Evolutionary conservation across 1,284 basidiomycete genomes (phyloP), one percentile per base, ranked within the genome.

Genomic region (Ganoderma boninense): DNA sequence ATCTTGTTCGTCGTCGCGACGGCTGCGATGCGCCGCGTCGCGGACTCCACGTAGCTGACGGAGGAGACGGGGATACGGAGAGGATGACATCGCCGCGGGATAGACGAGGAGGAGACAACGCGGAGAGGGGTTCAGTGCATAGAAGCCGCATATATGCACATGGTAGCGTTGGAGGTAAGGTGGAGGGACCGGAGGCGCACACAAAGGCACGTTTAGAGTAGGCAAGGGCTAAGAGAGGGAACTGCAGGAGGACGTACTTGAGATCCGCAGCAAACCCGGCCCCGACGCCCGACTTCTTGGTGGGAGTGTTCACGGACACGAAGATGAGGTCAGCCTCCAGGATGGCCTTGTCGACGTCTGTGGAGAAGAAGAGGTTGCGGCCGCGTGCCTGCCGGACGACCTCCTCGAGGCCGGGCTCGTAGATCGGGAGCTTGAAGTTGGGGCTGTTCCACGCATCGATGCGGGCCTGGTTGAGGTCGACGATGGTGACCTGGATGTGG

Each of bases 231-330:
- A 59, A 71, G 49, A 43, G 32, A 54, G 54, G 61, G 64, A 40
- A 68, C 52, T 71, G 49, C 56, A 29, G 57, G 71, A n/a, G 54
- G 71, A 81, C 80, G 73, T 71, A 97, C 96, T 97, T 97, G 79
- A 99, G 90, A 86, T 99, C 97, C 73, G 97, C 97, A 71, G 97
- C 97, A 82, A 94, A 98, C 71, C 97, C 97, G 74, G 97, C 97
- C 77, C 98, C 98, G 69, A 99, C 93, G 84, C 97, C 98, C 61
- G 89, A 90, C 88, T 97, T 98, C 89, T 99, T 99, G 72, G 98
- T 99, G 61, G 98, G 97, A 42, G 98, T 99, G 87, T 99, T 99
- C 79, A 97, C 94, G 71, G 90, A 93, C 78, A 95, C 94, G 79
- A 95, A 95, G 81, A 95, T 94, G 70, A 95, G 87, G 76, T 99